These are phyloP conservation scores for Alternaria arbusti DNA, from an alignment of 2,329 filamentous ascomycete genomes.

Conservation along the genomic window DNA sequence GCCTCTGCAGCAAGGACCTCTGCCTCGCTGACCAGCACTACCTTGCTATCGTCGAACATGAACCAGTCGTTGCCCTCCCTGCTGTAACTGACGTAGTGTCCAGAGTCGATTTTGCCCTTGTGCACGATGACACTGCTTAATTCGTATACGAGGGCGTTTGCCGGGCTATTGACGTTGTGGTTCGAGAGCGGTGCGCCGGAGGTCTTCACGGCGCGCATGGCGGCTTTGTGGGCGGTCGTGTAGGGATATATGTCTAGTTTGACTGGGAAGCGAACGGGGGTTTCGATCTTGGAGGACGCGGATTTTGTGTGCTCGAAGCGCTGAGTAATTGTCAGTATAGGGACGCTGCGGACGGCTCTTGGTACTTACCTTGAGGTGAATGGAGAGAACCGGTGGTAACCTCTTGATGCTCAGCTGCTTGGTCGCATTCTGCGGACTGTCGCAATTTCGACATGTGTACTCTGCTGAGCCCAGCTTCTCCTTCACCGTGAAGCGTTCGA, in stretches of 20 bases:
- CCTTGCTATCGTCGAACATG: conserved; percentile 92
- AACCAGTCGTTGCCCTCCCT: conserved; percentile 89
- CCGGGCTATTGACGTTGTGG: conserved; percentile 39
- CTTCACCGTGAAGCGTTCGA: conserved; percentile 85
- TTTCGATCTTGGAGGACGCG: conserved; percentile 84
- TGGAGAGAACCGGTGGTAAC: conserved; percentile 85
- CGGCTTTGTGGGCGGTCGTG: conserved; percentile 66
- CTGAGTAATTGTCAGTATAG: conserved; percentile 40
- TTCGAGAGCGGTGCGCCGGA: conserved; percentile 48
- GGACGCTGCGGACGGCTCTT: not conserved
- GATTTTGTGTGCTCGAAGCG: conserved; percentile 79
- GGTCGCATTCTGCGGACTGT: conserved; percentile 74
- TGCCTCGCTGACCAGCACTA: conserved; percentile 80
- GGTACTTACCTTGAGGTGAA: conserved; percentile 81
- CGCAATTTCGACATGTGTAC: conserved; percentile 85
- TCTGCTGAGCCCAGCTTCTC: conserved; percentile 78
- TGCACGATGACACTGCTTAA: conserved; percentile 90
- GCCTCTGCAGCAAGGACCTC: conserved; percentile 87
- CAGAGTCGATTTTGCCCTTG: conserved; percentile 89
- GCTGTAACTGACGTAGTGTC: conserved; percentile 91
- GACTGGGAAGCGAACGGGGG: conserved; percentile 82
- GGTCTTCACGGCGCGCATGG: conserved; percentile 27
- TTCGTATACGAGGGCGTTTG: conserved; percentile 76
- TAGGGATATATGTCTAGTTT: conserved; percentile 91
- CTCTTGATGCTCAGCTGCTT: conserved; percentile 85